These are phyloP conservation scores for Penicillium sp. DNA, from an alignment of 2,329 filamentous ascomycete genomes.

Conservation along the genomic window DNA sequence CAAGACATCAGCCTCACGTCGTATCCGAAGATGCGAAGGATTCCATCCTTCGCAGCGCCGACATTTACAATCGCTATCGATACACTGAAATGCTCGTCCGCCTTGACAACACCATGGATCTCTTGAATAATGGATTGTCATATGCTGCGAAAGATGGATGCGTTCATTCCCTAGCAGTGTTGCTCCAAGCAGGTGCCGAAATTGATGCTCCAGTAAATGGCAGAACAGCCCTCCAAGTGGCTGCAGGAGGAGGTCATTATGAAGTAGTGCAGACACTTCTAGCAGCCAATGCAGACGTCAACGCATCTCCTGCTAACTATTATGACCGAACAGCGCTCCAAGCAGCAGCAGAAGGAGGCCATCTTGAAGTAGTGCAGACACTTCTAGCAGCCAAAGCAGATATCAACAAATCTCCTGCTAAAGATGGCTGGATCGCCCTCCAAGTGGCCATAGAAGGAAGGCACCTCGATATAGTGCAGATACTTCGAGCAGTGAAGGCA, in stretches of 20 bases:
- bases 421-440: background rate
- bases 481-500: background rate
- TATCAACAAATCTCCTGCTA: background rate
- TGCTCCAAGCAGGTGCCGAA: background rate
- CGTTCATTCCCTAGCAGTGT: background rate
- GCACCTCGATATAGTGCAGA: background rate
- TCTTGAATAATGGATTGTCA: background rate
- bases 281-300: background rate
- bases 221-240: background rate
- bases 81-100: background rate
- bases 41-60: background rate
- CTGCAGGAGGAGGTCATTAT: background rate
- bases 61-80: background rate
- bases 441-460: background rate
- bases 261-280: background rate
- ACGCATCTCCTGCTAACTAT: too few relatives aligned
- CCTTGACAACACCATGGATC: rapidly evolving
- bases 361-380: background rate
- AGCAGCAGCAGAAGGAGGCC: background rate
- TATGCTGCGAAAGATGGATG: background rate
- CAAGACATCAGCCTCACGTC: background rate
- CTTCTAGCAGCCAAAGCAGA: background rate
- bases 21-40: background rate
- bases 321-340: background rate
- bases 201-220: background rate